These are phyloP conservation scores for Diplodia intermedia DNA, from an alignment of 2,329 filamentous ascomycete genomes.

Conservation along the genomic window DNA sequence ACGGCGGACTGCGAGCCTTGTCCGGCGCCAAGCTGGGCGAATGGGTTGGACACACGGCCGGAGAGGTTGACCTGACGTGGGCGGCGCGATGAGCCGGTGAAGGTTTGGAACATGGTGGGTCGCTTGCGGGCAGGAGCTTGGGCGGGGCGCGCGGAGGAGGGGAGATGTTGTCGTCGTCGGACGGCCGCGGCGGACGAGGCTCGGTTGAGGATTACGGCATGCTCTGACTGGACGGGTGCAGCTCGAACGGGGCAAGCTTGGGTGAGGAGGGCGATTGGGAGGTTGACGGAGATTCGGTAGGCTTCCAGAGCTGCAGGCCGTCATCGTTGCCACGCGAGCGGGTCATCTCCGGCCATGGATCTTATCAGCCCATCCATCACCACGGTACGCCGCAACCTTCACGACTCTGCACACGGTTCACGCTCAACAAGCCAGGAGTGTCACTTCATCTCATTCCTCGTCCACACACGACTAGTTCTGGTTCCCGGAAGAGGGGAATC, in stretches of 20 bases:
- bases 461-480: too few relatives aligned
- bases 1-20: slow-evolving; percentile 72
- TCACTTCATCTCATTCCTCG: too few relatives aligned
- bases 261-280: background rate
- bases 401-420: too few relatives aligned
- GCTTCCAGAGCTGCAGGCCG: slow-evolving; percentile 22
- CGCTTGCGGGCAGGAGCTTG: slow-evolving; percentile 9
- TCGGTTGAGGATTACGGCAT: background rate
- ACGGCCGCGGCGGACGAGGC: too few relatives aligned
- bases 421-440: too few relatives aligned
- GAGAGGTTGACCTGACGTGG: slow-evolving; percentile 93
- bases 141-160: background rate
- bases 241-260: slow-evolving; percentile 1
- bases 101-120: slow-evolving; percentile 80
- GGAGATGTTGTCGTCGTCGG: background rate
- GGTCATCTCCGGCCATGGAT: slow-evolving; percentile 18
- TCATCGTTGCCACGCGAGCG: slow-evolving; percentile 26
- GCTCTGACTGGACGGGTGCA: background rate
- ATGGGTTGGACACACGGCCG: slow-evolving; percentile 81
- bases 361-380: background rate
- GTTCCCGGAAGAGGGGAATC: background rate
- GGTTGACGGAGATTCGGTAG: slow-evolving; percentile 18
- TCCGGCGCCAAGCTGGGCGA: slow-evolving; percentile 66
- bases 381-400: too few relatives aligned
- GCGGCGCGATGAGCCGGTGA: slow-evolving; percentile 85